A percentile compares a stretch with the other conserved stretches of the same genome.
Conservation (phyloP, 2,329 filamentous ascomycete species). For the Septoria petroselini region DNA sequence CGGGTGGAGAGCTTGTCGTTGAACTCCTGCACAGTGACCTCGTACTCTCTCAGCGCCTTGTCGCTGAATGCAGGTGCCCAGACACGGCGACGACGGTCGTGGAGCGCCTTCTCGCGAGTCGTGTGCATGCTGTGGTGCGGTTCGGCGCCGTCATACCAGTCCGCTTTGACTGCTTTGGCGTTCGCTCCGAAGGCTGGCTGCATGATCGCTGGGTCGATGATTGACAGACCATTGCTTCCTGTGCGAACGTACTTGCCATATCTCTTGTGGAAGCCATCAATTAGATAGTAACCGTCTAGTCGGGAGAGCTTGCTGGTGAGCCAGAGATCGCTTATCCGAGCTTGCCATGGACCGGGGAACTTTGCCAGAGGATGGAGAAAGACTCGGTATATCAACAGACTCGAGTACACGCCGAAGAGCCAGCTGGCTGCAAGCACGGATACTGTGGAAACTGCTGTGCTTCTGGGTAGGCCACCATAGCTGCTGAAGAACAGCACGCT, state of each 20-base stretch:
- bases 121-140: constrained; percentile 42
- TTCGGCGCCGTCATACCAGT: constrained; percentile 42
- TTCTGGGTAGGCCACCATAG: constrained; percentile 6
- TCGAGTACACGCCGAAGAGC: constrained; percentile 32
- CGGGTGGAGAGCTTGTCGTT: constrained; percentile 38
- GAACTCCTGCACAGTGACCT: constrained; percentile 39
- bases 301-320: constrained; percentile 27
- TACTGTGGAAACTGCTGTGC: constrained; percentile 15
- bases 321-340: constrained; percentile 38
- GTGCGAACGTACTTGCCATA: constrained; percentile 40
- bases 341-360: constrained; percentile 38
- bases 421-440: constrained; percentile 20
- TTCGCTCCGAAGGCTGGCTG: constrained; percentile 40
- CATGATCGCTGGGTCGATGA: constrained; percentile 39
- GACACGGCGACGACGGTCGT: constrained; percentile 42
- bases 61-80: constrained; percentile 46
- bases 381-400: constrained; percentile 39
- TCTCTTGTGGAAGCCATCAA: constrained; percentile 36
- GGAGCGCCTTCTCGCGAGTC: constrained; percentile 38
- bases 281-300: constrained; percentile 31
- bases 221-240: constrained; percentile 40
- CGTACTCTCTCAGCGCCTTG: constrained; percentile 44
- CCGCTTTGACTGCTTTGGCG: constrained; percentile 42
- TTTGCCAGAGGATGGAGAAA: constrained; percentile 35
- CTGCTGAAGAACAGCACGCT: constrained; percentile 16